Evolutionary conservation across 345 rosid species (phyloP).

Genomic region (Garcia nutans): DNA sequence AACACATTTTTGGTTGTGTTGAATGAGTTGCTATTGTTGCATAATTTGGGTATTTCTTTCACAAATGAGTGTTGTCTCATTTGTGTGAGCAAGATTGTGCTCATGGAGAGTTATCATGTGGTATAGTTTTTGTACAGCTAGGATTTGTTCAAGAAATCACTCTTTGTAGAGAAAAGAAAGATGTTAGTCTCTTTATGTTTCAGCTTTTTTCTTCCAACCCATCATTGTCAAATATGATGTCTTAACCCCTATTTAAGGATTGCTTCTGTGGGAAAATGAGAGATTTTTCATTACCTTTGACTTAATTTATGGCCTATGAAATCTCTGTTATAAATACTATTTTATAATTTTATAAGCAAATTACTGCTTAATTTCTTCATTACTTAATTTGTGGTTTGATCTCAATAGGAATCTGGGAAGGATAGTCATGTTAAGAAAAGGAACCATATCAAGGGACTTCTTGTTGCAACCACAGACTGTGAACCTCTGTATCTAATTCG

Average conservation of each 20-base stretch:
- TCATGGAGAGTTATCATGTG: not conserved
- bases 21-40: conserved; percentile 13
- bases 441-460: conserved; percentile 85
- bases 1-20: conserved; percentile 2
- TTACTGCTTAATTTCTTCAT: conserved; percentile 11
- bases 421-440: conserved; percentile 93
- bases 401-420: conserved; percentile 79
- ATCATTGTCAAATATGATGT: not conserved
- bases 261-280: not conserved
- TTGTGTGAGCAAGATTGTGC: not conserved
- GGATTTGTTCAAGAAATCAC: not conserved
- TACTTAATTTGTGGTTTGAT: conserved; percentile 16
- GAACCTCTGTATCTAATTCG: conserved; percentile 92
- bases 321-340: not conserved
- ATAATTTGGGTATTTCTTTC: not conserved
- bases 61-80: not conserved
- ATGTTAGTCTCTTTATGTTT: not conserved
- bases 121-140: not conserved
- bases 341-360: too few species aligned
- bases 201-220: not conserved
- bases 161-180: not conserved
- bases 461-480: conserved; percentile 93
- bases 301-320: not conserved
- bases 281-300: not conserved
- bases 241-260: not conserved